These are phyloP conservation scores for Cladorrhinum sp. DNA, from an alignment of 2,329 filamentous ascomycete genomes.

Conservation along the genomic window DNA sequence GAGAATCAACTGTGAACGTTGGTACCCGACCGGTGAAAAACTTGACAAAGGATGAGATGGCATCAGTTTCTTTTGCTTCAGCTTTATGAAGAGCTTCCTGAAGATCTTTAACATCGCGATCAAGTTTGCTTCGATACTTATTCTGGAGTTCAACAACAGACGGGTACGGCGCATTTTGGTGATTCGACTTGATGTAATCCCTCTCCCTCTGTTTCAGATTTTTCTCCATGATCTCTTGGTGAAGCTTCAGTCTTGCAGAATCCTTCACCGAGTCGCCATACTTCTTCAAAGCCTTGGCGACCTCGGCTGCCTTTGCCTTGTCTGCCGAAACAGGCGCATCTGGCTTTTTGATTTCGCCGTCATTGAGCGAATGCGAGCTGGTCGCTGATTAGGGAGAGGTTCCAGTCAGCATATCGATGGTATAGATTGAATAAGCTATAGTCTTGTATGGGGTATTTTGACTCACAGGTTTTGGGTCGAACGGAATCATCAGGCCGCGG, in stretches of 20 bases:
- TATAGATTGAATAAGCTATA: neutral
- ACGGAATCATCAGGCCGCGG: slow-evolving; percentile 2
- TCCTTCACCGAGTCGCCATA: slow-evolving; percentile 7
- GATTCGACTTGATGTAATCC: slow-evolving; percentile 24
- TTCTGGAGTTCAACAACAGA: slow-evolving; percentile 28
- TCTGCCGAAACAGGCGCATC: neutral
- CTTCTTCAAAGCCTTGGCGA: slow-evolving; percentile 1
- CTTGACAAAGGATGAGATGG: neutral
- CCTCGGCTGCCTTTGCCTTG: neutral
- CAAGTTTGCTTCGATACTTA: slow-evolving; percentile 16
- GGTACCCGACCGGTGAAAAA: neutral
- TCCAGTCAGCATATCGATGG: neutral
- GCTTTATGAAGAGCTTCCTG: slow-evolving; percentile 11
- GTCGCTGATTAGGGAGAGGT: neutral
- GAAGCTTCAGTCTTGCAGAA: slow-evolving; percentile 9
- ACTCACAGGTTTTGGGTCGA: slow-evolving; percentile 7
- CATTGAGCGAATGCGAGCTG: neutral
- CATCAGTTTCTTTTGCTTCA: neutral
- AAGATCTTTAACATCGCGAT: slow-evolving; percentile 3
- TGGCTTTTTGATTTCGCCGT: neutral
- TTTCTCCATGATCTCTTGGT: slow-evolving; percentile 17
- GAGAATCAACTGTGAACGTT: neutral
- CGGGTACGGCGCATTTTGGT: slow-evolving; percentile 25
- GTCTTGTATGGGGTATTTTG: neutral
- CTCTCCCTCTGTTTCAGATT: slow-evolving; percentile 16